Evolutionary conservation across 805 yeast species (phyloP).

Genomic region (Yarrowia yakushimensis): DNA sequence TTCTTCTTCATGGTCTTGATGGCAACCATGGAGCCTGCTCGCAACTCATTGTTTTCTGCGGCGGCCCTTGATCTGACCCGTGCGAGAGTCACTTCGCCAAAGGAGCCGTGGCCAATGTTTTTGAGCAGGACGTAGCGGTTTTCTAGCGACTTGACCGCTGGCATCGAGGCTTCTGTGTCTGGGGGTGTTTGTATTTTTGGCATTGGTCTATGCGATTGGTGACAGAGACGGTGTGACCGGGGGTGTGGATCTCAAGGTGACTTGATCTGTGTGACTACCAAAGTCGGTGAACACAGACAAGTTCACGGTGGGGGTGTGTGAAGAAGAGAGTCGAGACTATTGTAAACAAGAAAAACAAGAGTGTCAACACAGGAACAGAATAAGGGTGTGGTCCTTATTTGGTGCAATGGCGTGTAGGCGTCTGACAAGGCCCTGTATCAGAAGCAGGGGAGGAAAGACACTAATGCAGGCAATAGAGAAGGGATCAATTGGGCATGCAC

Average conservation of each 20-base stretch:
- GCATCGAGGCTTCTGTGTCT: not conserved
- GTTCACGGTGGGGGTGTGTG: not conserved
- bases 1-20: constrained; percentile 71
- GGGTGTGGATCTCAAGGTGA: not conserved
- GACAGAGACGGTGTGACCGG: too few relatives aligned
- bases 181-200: not conserved
- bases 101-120: constrained; percentile 35
- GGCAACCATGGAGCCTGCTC: constrained; percentile 50
- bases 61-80: constrained; percentile 9
- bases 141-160: constrained; percentile 12
- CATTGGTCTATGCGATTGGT: not conserved
- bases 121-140: constrained; percentile 27
- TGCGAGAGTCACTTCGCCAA: constrained; percentile 31
- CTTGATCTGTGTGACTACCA: not conserved
- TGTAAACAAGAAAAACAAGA: not conserved
- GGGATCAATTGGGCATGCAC: not conserved
- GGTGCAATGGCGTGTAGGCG: not conserved
- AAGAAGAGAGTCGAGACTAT: not conserved
- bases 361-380: not conserved
- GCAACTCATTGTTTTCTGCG: not conserved
- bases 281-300: not conserved
- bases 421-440: not conserved
- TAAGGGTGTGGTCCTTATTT: not conserved
- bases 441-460: not conserved
- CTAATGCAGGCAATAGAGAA: not conserved